Evolutionary conservation across 208 protist species (phyloP).

Genomic region (Wallacemonas sp.): DNA sequence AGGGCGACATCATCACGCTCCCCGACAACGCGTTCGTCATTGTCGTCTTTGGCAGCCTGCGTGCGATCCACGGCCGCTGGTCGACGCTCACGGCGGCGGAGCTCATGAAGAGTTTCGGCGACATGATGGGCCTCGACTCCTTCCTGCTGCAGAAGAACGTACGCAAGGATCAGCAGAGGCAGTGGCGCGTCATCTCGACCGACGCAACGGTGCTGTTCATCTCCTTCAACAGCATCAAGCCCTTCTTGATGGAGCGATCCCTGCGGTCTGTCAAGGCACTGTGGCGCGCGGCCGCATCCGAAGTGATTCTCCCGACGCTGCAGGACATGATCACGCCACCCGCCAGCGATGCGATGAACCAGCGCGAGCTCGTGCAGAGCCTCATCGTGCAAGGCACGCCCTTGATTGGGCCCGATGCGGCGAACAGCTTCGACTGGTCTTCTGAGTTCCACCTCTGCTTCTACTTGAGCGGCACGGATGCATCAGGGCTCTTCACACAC

Average conservation of each 20-base stretch:
- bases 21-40: constrained; percentile 72
- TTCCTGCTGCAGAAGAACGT: constrained; percentile 57
- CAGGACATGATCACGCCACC: constrained; percentile 61
- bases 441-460: constrained; percentile 73
- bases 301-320: constrained; percentile 62
- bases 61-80: constrained; percentile 62
- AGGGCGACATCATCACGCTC: constrained; percentile 63
- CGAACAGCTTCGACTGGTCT: constrained; percentile 50
- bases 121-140: constrained; percentile 64
- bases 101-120: constrained; percentile 61
- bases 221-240: constrained; percentile 72
- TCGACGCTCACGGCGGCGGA: constrained; percentile 56
- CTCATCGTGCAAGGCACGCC: constrained; percentile 65
- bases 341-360: constrained; percentile 38
- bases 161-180: constrained; percentile 42
- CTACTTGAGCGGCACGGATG: constrained; percentile 72
- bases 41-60: constrained; percentile 71
- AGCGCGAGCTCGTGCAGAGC: constrained; percentile 50
- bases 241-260: constrained; percentile 75
- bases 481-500: constrained; percentile 52
- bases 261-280: constrained; percentile 71
- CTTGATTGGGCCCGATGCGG: constrained; percentile 72
- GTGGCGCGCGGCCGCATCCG: constrained; percentile 71
- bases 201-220: constrained; percentile 73
- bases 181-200: constrained; percentile 63